phyloP scores from a whole-genome alignment of 306 rosid genomes.

The Acacia melanoxylon region DNA sequence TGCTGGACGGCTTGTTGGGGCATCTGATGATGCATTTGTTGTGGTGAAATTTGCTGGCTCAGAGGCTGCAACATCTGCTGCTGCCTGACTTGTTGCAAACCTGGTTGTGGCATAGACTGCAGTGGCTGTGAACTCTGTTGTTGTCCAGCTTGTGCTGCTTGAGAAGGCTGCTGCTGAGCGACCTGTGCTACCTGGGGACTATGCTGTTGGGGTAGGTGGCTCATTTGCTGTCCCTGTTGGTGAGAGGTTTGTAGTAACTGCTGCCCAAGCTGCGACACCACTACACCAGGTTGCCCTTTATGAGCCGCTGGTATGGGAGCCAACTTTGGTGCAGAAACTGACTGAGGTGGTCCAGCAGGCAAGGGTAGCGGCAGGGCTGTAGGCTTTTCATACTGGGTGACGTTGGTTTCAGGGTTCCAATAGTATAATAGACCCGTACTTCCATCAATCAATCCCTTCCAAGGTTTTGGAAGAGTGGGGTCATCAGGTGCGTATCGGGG shows the following conservation, averaged over 20 bases:
- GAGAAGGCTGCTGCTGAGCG: constrained; percentile 57
- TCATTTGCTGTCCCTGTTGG: constrained; percentile 54
- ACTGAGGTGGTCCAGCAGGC: constrained; percentile 49
- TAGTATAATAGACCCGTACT: constrained; percentile 76
- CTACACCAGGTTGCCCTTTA: constrained; percentile 39
- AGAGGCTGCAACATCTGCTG: constrained; percentile 60
- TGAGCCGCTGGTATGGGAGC: constrained; percentile 63
- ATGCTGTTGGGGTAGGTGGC: constrained; percentile 57
- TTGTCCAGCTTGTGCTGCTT: constrained; percentile 50
- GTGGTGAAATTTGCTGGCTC: constrained; percentile 56
- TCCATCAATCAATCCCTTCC: constrained; percentile 98
- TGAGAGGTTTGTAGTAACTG: constrained; percentile 52
- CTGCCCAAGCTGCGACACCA: constrained; percentile 58
- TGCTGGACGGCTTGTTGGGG: constrained; percentile 49
- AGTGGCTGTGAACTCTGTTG: constrained; percentile 51
- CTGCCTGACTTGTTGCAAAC: constrained; percentile 41
- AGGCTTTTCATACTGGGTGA: constrained; percentile 93
- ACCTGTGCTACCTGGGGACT: constrained; percentile 40
- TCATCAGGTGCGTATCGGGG: constrained; percentile 97
- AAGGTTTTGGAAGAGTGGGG: constrained; percentile 85
- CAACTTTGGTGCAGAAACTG: constrained; percentile 50
- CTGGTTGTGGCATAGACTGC: constrained; percentile 54
- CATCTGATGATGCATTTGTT: constrained; percentile 53
- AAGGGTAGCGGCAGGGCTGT: constrained; percentile 48
- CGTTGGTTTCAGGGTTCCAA: constrained; percentile 95